A percentile compares a stretch with the other conserved stretches of the same genome.
phyloP scores from a whole-genome alignment of 164 flowering plant species.

The Vitis labrusca region DNA sequence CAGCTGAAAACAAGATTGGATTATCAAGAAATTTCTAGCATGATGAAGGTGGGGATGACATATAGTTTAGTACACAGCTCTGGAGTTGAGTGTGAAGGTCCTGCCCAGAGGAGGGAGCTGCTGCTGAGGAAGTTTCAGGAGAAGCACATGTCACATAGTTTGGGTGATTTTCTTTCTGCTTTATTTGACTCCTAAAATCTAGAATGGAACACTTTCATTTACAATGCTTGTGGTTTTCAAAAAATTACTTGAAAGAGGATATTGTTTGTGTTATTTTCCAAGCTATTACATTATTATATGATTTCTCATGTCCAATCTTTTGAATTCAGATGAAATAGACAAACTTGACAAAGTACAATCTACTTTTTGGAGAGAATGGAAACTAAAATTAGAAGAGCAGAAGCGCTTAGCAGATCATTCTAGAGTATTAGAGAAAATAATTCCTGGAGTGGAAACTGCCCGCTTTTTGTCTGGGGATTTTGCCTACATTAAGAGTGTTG shows the following conservation, averaged over 20 bases:
- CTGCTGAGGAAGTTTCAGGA: constrained; percentile 62
- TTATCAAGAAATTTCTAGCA: constrained; percentile 69
- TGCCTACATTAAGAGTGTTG: constrained; percentile 55
- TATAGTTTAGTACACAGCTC: constrained; percentile 73
- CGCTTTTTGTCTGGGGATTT: constrained; percentile 81
- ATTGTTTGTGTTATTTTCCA: not conserved
- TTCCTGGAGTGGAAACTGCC: constrained; percentile 84
- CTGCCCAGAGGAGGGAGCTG: constrained; percentile 69
- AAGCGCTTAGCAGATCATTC: constrained; percentile 76
- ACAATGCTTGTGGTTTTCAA: not conserved
- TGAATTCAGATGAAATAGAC: constrained; percentile 52
- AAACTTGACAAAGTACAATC: constrained; percentile 59
- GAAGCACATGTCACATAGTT: constrained; percentile 48
- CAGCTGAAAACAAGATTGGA: constrained; percentile 60
- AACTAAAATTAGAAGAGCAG: constrained; percentile 78
- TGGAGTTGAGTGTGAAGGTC: constrained; percentile 54
- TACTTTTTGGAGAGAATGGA: constrained; percentile 96
- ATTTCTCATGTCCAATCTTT: not conserved
- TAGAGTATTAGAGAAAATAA: constrained; percentile 67
- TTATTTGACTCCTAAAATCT: not conserved
- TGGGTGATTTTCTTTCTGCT: constrained; percentile 45
- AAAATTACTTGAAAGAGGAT: not conserved
- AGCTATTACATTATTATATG: not conserved
- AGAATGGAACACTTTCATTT: constrained; percentile 1
- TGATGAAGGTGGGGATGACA: constrained; percentile 86